Conservation (phyloP, 768 basidiomycete species). For the Rubroboletus satanas region DNA sequence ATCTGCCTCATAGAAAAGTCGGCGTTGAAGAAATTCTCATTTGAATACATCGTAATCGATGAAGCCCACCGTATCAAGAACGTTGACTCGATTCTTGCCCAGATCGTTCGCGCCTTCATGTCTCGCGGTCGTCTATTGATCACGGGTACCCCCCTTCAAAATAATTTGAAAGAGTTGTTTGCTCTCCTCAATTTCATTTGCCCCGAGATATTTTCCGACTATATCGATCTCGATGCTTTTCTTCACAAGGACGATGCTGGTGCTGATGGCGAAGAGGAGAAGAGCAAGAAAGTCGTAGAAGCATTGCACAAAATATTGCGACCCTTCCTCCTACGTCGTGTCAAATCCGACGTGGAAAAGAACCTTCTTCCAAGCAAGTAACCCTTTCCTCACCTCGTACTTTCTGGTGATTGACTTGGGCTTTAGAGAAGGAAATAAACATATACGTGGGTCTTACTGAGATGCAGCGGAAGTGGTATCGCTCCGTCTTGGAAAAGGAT, state of each 20-base stretch:
- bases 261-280: slow-evolving; percentile 69
- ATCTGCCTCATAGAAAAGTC: slow-evolving; percentile 94
- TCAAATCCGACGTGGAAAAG: slow-evolving; percentile 97
- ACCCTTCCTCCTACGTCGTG: slow-evolving; percentile 89
- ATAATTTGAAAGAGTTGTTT: slow-evolving; percentile 94
- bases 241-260: slow-evolving; percentile 80
- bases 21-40: slow-evolving; percentile 90
- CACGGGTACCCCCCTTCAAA: slow-evolving; percentile 95
- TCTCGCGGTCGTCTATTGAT: slow-evolving; percentile 89
- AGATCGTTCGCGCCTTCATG: slow-evolving; percentile 89
- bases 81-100: slow-evolving; percentile 90
- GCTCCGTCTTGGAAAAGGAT: slow-evolving; percentile 92
- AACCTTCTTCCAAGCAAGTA: slow-evolving; percentile 80
- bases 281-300: slow-evolving; percentile 91
- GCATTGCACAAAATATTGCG: slow-evolving; percentile 95
- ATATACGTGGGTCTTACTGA: slow-evolving; percentile 96
- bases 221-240: slow-evolving; percentile 89
- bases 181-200: slow-evolving; percentile 93
- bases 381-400: neutral
- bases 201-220: slow-evolving; percentile 92
- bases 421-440: slow-evolving; percentile 93
- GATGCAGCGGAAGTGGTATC: slow-evolving; percentile 99
- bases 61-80: slow-evolving; percentile 99
- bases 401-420: neutral
- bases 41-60: slow-evolving; percentile 97